Conservation (phyloP, 1,139 yeast species). For the Waltiozyma solani region DNA sequence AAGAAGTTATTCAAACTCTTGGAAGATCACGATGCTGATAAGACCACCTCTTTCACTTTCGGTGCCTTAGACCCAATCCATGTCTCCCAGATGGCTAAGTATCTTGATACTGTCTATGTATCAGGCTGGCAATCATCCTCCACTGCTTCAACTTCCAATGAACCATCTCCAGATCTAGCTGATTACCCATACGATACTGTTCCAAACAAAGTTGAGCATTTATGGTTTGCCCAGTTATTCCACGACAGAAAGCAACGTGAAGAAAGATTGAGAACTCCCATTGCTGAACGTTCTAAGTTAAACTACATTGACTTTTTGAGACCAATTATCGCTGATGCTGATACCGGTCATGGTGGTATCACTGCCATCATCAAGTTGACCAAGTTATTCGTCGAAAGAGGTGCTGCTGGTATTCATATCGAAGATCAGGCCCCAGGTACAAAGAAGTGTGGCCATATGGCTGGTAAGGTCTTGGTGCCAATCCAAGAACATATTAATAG, state of each 20-base stretch:
- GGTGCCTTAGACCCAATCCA: conserved; percentile 98
- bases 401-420: conserved; percentile 98
- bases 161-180: conserved; percentile 96
- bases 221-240: conserved; percentile 94
- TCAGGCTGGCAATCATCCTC: conserved; percentile 99
- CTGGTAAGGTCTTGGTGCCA: conserved; percentile 96
- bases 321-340: conserved; percentile 96
- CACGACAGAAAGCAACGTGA: conserved; percentile 96
- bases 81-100: conserved; percentile 93
- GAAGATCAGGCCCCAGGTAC: conserved; percentile 99
- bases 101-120: conserved; percentile 85
- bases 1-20: conserved; percentile 68
- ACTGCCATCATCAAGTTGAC: conserved; percentile 94
- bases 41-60: conserved; percentile 80
- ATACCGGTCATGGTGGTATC: conserved; percentile 97
- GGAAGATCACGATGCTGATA: conserved; percentile 60
- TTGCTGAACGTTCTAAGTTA: conserved; percentile 51
- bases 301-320: conserved; percentile 70
- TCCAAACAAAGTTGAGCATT: conserved; percentile 95
- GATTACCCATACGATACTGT: conserved; percentile 98
- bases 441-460: conserved; percentile 95
- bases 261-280: conserved; percentile 57
- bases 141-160: conserved; percentile 93
- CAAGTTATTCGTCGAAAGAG: conserved; percentile 93
- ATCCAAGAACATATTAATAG: conserved; percentile 95